These are phyloP conservation scores for Malus sylvestris DNA, from an alignment of 306 rosid species.

Conservation along the genomic window DNA sequence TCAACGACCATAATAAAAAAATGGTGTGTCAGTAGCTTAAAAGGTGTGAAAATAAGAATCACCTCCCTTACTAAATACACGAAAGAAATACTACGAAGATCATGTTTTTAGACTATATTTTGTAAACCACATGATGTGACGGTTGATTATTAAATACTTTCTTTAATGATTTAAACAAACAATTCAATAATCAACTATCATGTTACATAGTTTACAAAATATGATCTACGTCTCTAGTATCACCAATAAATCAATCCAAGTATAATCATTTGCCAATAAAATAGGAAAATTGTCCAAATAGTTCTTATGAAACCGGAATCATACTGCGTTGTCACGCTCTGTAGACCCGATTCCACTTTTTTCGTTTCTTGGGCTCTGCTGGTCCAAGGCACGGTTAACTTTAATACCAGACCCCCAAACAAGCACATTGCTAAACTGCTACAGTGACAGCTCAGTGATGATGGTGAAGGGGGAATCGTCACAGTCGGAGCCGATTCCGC, in stretches of 20 bases:
- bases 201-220: no score
- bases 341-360: background rate
- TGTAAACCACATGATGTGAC: accelerated
- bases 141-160: no score
- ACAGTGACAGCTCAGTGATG: background rate
- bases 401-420: background rate
- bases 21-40: no score
- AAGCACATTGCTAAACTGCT: background rate
- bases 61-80: no score
- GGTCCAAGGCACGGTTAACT: background rate
- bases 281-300: background rate
- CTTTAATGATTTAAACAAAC: no score
- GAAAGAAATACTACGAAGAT: accelerated
- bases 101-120: no score
- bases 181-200: no score
- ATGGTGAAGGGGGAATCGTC: slow-evolving; percentile 4
- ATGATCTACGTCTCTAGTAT: no score
- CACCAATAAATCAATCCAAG: background rate
- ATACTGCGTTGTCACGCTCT: background rate
- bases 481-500: background rate
- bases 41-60: no score
- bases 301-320: background rate
- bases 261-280: background rate
- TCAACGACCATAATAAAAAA: no score
- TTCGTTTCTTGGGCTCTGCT: background rate